Base-by-base conservation (phyloP, 768 basidiomycete genomes). In the Auricularia heimuer region DNA sequence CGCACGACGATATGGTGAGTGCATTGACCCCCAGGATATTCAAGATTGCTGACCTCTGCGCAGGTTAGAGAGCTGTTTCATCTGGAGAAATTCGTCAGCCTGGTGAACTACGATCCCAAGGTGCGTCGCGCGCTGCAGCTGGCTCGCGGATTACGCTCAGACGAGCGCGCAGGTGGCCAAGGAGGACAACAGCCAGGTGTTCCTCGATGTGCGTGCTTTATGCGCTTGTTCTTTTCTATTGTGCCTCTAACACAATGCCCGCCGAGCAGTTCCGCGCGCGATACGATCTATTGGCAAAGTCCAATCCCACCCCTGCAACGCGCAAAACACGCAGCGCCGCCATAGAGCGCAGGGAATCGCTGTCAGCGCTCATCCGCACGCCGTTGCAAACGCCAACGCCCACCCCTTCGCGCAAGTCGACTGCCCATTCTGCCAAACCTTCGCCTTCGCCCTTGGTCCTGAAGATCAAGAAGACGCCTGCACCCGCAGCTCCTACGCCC, bases 41-140 rank as follows among this genome's bases (percentile, higher is more conserved):
- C 34, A 42, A 51, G 54, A 45, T 63, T 51, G 60, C 65, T 65
- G 35, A 62, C 33, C 34, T 65, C 14, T 65, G 14, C 54, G 51
- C 67, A 93, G 88, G 81, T 96, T 61, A 84, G 94, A 66, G 92
- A 98, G 75, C 79, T 84, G 65, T 98, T 95, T 74, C 94, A 98
- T 71, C 80, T 96, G 75, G 88, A 94, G 68, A 80, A 87, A 65
- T 95, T 89, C 72, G 82, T 85, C 2, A 85, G 83, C 33, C 80
- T 96, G 78, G 75, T 94, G 42, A 80, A 79, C 21, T 98, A 86
- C 73, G 82, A 95, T 74, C 94, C 94, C 8, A 74, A 78, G 74
- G 89, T 90, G 67, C 44, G 83, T 72, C 63, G 4, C 21, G n/a
- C 62, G 63, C 1, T 35, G 37, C 12, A 54, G 24, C 7, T 10